phyloP scores from a whole-genome alignment of 176 grass and related monocot genomes.

The Carex parvula region DNA sequence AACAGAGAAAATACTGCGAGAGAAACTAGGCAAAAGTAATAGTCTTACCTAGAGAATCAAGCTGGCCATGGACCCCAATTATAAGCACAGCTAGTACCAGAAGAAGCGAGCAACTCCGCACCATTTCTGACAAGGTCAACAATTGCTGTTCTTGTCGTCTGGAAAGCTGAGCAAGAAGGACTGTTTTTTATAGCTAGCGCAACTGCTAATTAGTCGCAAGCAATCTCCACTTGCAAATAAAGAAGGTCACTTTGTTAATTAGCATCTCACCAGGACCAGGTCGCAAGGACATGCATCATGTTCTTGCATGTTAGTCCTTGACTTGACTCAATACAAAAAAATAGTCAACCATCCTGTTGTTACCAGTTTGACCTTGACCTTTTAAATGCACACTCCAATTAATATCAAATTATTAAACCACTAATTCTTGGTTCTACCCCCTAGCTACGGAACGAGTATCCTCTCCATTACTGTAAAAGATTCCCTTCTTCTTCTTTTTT shows the following conservation, averaged over 20 bases:
- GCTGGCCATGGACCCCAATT: background rate
- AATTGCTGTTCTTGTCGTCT: no score
- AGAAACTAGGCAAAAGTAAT: no score
- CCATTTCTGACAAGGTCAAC: background rate
- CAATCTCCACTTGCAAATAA: background rate
- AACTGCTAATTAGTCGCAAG: background rate
- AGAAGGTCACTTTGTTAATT: background rate
- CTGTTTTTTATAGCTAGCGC: background rate
- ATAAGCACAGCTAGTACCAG: background rate
- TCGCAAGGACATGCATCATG: background rate
- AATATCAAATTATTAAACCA: no score
- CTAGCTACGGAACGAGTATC: no score
- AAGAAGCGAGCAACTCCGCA: background rate
- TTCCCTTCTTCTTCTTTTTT: no score
- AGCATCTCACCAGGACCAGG: background rate
- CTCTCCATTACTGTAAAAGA: no score
- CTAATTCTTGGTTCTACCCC: no score
- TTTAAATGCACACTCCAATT: no score
- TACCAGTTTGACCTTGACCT: no score
- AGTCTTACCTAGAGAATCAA: slow-evolving; percentile 3
- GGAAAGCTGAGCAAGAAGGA: background rate
- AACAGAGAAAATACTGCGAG: no score
- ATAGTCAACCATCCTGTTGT: background rate
- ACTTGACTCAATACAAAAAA: background rate
- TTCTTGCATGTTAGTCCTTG: background rate